Conservation (phyloP, 768 basidiomycete species). For the Mycena haematopus region DNA sequence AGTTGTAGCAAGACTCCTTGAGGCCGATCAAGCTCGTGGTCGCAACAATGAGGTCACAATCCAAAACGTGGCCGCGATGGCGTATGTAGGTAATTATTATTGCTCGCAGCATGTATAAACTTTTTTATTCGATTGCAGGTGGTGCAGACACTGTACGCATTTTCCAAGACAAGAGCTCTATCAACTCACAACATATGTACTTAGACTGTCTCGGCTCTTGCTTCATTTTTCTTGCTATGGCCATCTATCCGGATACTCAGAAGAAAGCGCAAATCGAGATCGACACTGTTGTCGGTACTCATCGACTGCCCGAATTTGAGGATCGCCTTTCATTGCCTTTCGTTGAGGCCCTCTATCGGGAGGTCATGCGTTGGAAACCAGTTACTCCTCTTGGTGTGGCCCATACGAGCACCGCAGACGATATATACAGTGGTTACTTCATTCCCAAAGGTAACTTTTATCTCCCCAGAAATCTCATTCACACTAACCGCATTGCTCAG, state of each 20-base stretch:
- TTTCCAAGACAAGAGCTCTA: background rate
- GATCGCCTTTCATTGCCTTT: conserved; percentile 33
- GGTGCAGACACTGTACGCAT: conserved; percentile 30
- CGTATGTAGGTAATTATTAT: conserved; percentile 35
- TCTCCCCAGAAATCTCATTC: background rate
- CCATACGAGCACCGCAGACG: conserved; percentile 35
- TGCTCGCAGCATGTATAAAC: background rate
- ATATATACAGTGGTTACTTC: conserved; percentile 39
- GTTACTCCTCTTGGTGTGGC: conserved; percentile 18
- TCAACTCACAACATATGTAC: background rate
- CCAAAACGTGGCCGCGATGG: conserved; percentile 38
- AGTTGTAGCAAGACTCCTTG: conserved; percentile 24
- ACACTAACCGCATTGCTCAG: conserved; percentile 3
- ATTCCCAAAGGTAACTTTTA: conserved; percentile 37
- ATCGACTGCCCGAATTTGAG: conserved; percentile 37
- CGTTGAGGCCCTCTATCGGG: conserved; percentile 28
- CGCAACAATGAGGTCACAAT: conserved; percentile 30
- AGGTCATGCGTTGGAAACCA: conserved; percentile 29
- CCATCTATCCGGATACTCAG: conserved; percentile 34
- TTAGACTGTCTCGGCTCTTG: conserved; percentile 33
- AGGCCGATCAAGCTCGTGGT: background rate
- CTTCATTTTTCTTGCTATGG: conserved; percentile 38
- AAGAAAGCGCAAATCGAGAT: conserved; percentile 38
- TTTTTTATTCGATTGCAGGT: conserved; percentile 5
- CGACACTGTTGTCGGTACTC: conserved; percentile 35